Percentiles rank a stretch among this genome's conserved stretches.
phyloP scores from a whole-genome alignment of 148 eudicot genomes.

The Camellia granthamiana region DNA sequence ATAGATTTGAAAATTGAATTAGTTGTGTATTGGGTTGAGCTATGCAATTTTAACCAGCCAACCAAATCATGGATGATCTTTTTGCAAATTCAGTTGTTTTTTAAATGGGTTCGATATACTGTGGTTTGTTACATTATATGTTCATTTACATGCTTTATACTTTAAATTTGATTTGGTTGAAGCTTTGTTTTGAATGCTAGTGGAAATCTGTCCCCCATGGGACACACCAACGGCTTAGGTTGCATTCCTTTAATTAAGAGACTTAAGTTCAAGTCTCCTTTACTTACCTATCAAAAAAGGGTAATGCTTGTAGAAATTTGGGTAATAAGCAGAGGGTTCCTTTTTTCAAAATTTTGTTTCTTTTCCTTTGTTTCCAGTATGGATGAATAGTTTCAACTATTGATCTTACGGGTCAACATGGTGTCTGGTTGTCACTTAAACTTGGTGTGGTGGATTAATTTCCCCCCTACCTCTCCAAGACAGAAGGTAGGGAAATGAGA shows the following conservation, averaged over 20 bases:
- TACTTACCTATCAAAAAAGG: too few species aligned
- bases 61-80: background rate
- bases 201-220: background rate
- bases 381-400: background rate
- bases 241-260: too few species aligned
- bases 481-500: background rate
- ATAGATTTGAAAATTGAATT: background rate
- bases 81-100: slow-evolving; percentile 7
- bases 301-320: background rate
- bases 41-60: background rate
- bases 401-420: background rate
- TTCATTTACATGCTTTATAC: background rate
- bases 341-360: background rate
- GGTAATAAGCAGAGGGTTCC: background rate
- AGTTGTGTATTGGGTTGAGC: background rate
- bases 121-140: background rate
- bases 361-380: background rate
- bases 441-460: background rate
- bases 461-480: background rate
- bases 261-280: too few species aligned
- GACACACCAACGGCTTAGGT: too few species aligned
- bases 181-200: background rate
- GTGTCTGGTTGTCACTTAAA: background rate
- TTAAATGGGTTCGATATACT: background rate
- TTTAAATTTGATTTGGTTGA: background rate